Percentiles rank a stretch among this genome's conserved stretches.
Conservation (phyloP, 176 grass and related monocot genomes). For the Phyllostachys edulis region DNA sequence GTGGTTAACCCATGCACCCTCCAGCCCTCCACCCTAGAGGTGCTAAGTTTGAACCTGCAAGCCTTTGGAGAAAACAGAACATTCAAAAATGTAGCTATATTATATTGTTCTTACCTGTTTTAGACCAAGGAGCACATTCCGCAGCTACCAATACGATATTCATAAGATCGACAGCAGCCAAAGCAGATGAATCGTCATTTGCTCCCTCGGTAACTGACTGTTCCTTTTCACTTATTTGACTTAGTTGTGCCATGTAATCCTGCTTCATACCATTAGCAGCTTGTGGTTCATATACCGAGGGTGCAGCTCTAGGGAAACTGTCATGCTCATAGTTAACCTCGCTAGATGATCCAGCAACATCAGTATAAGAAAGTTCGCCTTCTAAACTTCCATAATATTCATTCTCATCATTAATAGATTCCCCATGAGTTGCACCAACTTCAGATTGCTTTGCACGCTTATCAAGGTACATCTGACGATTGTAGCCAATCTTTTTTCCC, state of each 20-base stretch:
- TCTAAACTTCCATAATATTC: slow-evolving; percentile 38
- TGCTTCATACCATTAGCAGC: slow-evolving; percentile 33
- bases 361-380: slow-evolving; percentile 17
- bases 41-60: slow-evolving; percentile 21
- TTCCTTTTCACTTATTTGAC: slow-evolving; percentile 29
- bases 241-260: slow-evolving; percentile 18
- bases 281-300: slow-evolving; percentile 38
- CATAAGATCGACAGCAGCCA: slow-evolving; percentile 49
- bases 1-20: neutral
- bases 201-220: slow-evolving; percentile 44
- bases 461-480: slow-evolving; percentile 32
- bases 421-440: slow-evolving; percentile 35
- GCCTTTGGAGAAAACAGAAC: neutral
- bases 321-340: slow-evolving; percentile 30
- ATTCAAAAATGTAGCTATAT: slow-evolving; percentile 14
- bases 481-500: slow-evolving; percentile 28
- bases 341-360: slow-evolving; percentile 42
- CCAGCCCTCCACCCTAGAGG: slow-evolving; percentile 2
- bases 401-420: slow-evolving; percentile 25
- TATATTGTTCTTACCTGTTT: slow-evolving; percentile 75
- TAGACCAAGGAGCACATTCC: slow-evolving; percentile 97
- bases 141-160: slow-evolving; percentile 82
- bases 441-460: slow-evolving; percentile 32
- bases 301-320: slow-evolving; percentile 37
- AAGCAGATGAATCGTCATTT: slow-evolving; percentile 43